phyloP scores from a whole-genome alignment of 192 early-diverging fungal species.

The Pilaira anomala region DNA sequence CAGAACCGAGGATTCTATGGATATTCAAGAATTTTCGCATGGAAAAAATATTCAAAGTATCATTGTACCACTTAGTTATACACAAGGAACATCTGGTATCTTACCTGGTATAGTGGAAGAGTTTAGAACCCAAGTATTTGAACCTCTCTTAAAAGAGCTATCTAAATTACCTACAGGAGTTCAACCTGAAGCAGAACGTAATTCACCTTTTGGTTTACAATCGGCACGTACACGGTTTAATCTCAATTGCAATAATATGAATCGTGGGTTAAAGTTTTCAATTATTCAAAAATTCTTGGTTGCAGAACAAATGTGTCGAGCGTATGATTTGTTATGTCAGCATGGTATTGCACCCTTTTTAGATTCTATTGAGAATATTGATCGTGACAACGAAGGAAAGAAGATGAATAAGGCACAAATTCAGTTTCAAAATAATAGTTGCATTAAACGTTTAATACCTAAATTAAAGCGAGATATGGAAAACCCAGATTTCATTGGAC shows the following conservation, averaged over 20 bases:
- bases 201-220: conserved; percentile 44
- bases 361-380: conserved; percentile 29
- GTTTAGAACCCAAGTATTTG: conserved; percentile 6
- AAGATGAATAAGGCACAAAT: background rate
- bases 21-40: conserved; percentile 73
- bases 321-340: conserved; percentile 41
- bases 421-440: background rate
- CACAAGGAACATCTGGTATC: conserved; percentile 31
- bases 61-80: conserved; percentile 57
- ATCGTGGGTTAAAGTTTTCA: conserved; percentile 14
- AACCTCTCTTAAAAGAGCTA: conserved; percentile 33
- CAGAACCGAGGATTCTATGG: conserved; percentile 84
- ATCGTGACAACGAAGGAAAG: conserved; percentile 17
- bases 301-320: conserved; percentile 35
- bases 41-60: conserved; percentile 64
- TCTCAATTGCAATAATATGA: conserved; percentile 19
- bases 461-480: background rate
- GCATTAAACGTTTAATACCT: background rate
- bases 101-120: conserved; percentile 7
- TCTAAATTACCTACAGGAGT: conserved; percentile 23
- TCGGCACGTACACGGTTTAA: conserved; percentile 21
- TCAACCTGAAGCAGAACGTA: conserved; percentile 34
- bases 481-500: conserved; percentile 51
- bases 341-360: conserved; percentile 51
- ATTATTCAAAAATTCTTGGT: conserved; percentile 22